A percentile compares a stretch with the other conserved stretches of the same genome.
These are phyloP conservation scores for Piloderma croceum DNA, from an alignment of 768 basidiomycete genomes.

Conservation along the genomic window DNA sequence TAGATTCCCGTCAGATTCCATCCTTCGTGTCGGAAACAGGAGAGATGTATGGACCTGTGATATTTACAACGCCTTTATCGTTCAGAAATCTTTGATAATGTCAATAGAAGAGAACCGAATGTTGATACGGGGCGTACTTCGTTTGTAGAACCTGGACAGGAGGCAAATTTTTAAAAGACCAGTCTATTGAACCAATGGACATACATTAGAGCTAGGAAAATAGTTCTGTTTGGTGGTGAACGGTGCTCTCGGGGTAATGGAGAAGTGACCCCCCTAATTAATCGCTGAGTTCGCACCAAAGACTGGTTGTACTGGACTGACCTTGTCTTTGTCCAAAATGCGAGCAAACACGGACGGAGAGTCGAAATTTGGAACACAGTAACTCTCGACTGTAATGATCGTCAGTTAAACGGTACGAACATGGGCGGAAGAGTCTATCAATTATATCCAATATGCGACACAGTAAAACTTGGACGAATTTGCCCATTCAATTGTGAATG, in stretches of 20 bases:
- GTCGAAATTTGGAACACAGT: conserved; percentile 91
- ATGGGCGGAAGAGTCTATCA: not conserved
- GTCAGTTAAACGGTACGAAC: not conserved
- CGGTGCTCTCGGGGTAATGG: conserved; percentile 65
- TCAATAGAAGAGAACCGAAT: not conserved
- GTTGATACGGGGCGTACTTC: conserved; percentile 45
- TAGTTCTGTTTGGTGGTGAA: conserved; percentile 80
- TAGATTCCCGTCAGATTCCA: no score
- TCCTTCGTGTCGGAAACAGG: no score
- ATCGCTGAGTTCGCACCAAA: not conserved
- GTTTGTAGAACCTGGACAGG: conserved; percentile 68
- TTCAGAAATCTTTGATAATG: conserved; percentile 58
- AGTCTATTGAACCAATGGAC: conserved; percentile 12
- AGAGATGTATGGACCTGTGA: conserved; percentile 61
- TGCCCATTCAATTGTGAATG: not conserved
- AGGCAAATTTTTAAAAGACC: conserved; percentile 4
- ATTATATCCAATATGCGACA: not conserved
- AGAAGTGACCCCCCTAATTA: conserved; percentile 81
- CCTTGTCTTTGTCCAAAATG: conserved; percentile 80
- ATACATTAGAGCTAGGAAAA: conserved; percentile 74
- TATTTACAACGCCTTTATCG: conserved; percentile 77
- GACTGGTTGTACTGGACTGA: conserved; percentile 7
- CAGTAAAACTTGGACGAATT: not conserved
- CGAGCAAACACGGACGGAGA: conserved; percentile 90
- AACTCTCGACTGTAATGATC: conserved; percentile 66